Evolutionary conservation across 1,139 yeast species (phyloP), one percentile per base, ranked within the genome.

Genomic region (Candida smagusa): DNA sequence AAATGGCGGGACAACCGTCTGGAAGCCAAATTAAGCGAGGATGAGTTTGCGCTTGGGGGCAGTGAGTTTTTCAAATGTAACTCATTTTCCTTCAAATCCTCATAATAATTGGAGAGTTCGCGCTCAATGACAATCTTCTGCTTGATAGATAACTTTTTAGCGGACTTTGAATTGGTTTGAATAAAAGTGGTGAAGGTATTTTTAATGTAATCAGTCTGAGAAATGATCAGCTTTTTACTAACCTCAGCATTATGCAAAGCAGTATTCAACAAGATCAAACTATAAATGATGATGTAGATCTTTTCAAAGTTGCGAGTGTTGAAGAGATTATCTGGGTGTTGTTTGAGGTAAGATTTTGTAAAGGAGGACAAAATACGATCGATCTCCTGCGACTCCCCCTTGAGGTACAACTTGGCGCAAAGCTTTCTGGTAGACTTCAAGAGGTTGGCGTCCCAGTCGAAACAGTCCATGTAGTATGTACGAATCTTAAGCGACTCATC

Each of bases 301-400:
- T 82, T 77, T 45, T 78, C 84, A 38, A 75, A 73, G 49, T 78
- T 72, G 34, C 71, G 55, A 16, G 76, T 70, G 44, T 66, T 72
- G 53, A 80, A 78, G 9, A 72, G 65, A 46, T 70, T 74, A 11
- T 55, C 53, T 46, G 80, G 68, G 63, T 72, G 62, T 66, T 73
- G 58, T 56, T 68, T 57, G 58, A 75, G 84, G 48, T 90, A 88
- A 40, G 84, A 73, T 42, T 74, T 73, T 19, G 95, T 74, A 54
- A 86, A 82, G 2, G 84, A 69, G 31, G 84, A 82, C 41, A 88
- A 63, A 16, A 87, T 74, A 33, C 87, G 71, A 59, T 87, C 96
- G 42, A 88, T 77, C 51, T 84, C 87, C 50, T 85, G 94, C 1
- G 94, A 80, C 57, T 88, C 96, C 2, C 95, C 96, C 50, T 80